phyloP scores from a whole-genome alignment of 2,329 filamentous ascomycete species.

The Xylaria sp. region DNA sequence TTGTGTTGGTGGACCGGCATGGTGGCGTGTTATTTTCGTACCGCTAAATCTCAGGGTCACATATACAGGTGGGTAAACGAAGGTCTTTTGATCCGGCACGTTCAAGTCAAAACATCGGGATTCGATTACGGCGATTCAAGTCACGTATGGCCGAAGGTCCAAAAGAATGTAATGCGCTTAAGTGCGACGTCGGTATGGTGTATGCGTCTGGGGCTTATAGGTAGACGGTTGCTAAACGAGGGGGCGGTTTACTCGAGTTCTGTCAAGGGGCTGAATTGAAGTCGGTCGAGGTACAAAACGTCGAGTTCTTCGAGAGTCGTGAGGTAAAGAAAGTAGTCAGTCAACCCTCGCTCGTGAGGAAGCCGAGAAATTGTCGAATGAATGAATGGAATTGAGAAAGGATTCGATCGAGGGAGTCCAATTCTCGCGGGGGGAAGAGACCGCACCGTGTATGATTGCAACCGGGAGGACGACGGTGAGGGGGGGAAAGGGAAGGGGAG shows the following conservation, averaged over 20 bases:
- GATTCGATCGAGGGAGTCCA: slow-evolving; percentile 23
- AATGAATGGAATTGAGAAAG: slow-evolving; percentile 33
- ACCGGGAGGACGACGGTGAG: slow-evolving; percentile 22
- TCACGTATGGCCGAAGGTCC: slow-evolving; percentile 1
- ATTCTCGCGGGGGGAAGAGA: slow-evolving; percentile 24
- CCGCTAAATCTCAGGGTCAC: not conserved
- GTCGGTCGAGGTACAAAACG: slow-evolving; percentile 18
- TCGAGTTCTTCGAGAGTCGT: slow-evolving; percentile 20
- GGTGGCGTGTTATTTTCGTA: slow-evolving; percentile 8
- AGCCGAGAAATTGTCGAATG: slow-evolving; percentile 24
- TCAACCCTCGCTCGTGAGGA: slow-evolving; percentile 30
- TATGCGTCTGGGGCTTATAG: slow-evolving; percentile 18
- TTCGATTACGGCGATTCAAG: not conserved
- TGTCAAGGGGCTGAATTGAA: slow-evolving; percentile 25
- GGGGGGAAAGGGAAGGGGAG: slow-evolving; percentile 18
- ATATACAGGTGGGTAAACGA: not conserved
- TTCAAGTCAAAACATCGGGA: slow-evolving; percentile 1
- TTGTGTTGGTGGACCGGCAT: slow-evolving; percentile 32
- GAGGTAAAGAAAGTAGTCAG: slow-evolving; percentile 26
- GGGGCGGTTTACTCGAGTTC: slow-evolving; percentile 15
- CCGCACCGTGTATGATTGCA: slow-evolving; percentile 19
- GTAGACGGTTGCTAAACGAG: slow-evolving; percentile 19
- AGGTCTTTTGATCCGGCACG: slow-evolving; percentile 11
- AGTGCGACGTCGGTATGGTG: slow-evolving; percentile 20
- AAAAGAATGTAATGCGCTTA: slow-evolving; percentile 33